Evolutionary conservation across 345 rosid genomes (phyloP).

Genomic region (Cardamine chenopodiifolia): DNA sequence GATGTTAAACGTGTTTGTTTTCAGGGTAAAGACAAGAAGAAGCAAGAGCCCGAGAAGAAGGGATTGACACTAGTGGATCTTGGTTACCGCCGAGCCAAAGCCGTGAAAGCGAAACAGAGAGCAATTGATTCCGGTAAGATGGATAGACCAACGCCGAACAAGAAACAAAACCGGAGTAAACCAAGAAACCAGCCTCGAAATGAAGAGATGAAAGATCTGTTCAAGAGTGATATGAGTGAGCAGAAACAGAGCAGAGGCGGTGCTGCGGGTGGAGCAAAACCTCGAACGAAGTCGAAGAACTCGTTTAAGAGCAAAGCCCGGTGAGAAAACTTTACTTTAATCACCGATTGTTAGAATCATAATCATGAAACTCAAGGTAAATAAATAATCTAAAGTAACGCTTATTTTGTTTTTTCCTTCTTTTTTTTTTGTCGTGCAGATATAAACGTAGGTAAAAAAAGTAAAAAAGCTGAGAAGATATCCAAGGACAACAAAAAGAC

Average conservation of each 20-base stretch:
- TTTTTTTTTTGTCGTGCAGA: constrained; percentile 18
- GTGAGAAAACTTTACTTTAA: constrained; percentile 44
- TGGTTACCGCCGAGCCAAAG: constrained; percentile 89
- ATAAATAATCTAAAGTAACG: too few species aligned
- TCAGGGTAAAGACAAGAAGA: constrained; percentile 56
- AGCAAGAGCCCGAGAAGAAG: constrained; percentile 57
- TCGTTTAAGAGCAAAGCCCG: constrained; percentile 94
- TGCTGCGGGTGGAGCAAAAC: constrained; percentile 46
- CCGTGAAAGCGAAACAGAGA: constrained; percentile 74
- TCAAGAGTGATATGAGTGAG: constrained; percentile 85
- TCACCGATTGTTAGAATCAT: background rate
- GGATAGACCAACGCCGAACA: constrained; percentile 47
- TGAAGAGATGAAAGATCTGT: constrained; percentile 81
- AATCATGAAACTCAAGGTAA: constrained; percentile 1
- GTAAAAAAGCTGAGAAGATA: background rate
- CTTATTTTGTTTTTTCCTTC: too few species aligned
- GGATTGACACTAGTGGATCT: constrained; percentile 71
- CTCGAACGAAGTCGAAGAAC: constrained; percentile 54
- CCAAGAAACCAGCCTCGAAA: constrained; percentile 61
- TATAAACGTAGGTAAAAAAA: constrained; percentile 42
- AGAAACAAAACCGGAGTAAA: constrained; percentile 51
- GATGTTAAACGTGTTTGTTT: constrained; percentile 1
- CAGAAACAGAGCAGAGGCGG: constrained; percentile 58
- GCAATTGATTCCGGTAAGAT: constrained; percentile 73
- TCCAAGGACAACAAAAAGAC: background rate